phyloP scores from a whole-genome alignment of 2,329 filamentous ascomycete species.

The Pseudohalonectria lignicola region DNA sequence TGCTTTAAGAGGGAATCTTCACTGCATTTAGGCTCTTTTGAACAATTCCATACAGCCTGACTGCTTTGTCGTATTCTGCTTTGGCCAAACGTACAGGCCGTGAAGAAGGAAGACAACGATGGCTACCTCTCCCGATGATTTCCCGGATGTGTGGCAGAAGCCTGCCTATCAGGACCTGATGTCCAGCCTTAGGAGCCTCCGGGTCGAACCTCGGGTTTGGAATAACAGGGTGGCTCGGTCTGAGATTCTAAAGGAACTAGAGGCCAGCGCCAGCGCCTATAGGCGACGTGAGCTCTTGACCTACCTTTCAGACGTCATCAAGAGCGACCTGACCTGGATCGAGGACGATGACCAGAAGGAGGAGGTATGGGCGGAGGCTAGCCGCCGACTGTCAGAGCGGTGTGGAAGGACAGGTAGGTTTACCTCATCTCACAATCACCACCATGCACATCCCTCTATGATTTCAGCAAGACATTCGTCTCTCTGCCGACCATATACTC shows the following conservation, averaged over 20 bases:
- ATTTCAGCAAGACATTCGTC: background rate
- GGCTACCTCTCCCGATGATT: slow-evolving; percentile 34
- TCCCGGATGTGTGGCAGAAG: slow-evolving; percentile 74
- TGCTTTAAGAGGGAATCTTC: no score
- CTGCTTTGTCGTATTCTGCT: no score
- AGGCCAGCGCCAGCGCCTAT: no score
- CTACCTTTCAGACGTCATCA: slow-evolving; percentile 61
- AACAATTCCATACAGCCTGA: no score
- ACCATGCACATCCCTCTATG: no score
- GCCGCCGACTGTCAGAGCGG: slow-evolving; percentile 69
- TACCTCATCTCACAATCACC: no score
- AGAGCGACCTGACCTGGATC: slow-evolving; percentile 59
- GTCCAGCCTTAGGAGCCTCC: slow-evolving; percentile 53
- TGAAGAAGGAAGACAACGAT: background rate
- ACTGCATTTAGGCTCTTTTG: no score
- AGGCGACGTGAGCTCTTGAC: slow-evolving; percentile 43
- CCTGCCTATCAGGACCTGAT: slow-evolving; percentile 57
- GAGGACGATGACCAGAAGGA: slow-evolving; percentile 55
- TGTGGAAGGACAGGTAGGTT: slow-evolving; percentile 61
- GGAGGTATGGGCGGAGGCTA: slow-evolving; percentile 66
- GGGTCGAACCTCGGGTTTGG: slow-evolving; percentile 60
- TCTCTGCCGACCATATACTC: background rate
- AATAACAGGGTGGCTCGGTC: slow-evolving; percentile 31
- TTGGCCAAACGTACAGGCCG: no score
- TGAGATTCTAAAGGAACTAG: slow-evolving; percentile 28